Base-by-base conservation (phyloP, 805 yeast genomes). In the Myxozyma mucilagina region DNA sequence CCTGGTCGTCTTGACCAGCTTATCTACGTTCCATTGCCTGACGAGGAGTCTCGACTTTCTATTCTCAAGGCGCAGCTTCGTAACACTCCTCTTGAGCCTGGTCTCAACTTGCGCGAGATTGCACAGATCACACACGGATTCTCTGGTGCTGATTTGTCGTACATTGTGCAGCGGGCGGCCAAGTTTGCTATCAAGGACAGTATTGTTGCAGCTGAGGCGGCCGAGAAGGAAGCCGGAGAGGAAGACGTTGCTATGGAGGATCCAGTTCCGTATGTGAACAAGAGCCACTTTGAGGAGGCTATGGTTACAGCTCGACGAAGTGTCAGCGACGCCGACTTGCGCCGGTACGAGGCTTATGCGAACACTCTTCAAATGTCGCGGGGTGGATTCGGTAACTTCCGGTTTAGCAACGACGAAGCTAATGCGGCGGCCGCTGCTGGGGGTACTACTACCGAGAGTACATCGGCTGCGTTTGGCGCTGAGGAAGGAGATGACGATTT, bases 281-380 rank as follows among this genome's bases (percentile, higher is more conserved):
- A 87, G 73, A 87, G 87, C 55, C 99, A 94, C 76, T 91, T 94
- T 71, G 97, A 94, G 78, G 98, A 94, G 81, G 99, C 99, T 50
- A 94, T 94, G 99, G 92, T 93, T 86, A 91, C 98, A 1, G 99
- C 99, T 56, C 88, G 91, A 78, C 89, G 98, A 71, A 92, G 97
- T 59, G 99, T 94, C 52, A 87, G 96, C 44, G 98, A 96, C 73
- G 89, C 97, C 42, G 99, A 94, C 78, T 83, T 94, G 73, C 94
- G 99, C 79, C 92, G 99, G 78, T 94, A 94, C 76, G 99, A 94
- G 80, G 96, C 98, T 7, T 94, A 93, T 72, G 73, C 74, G 6
- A 97, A 93, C 78, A 97, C 93, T 78, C 82, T 94, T 76, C 96
- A 87, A 76, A 90, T 96, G 60, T 89, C 97, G 1, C 90, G 99